These are phyloP conservation scores for Ogataea trehaloabstinens DNA, from an alignment of 805 yeast species.

Conservation along the genomic window DNA sequence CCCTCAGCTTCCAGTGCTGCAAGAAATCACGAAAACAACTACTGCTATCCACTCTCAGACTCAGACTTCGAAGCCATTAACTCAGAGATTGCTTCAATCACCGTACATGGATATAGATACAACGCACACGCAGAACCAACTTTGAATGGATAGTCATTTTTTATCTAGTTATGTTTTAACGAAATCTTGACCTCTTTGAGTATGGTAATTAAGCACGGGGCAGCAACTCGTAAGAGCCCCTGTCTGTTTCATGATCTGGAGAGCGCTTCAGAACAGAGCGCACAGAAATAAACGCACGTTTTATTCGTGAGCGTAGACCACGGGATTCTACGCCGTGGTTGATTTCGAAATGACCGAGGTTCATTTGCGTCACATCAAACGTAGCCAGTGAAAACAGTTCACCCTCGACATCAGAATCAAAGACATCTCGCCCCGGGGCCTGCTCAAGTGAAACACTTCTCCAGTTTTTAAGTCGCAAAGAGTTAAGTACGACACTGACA, in stretches of 20 bases:
- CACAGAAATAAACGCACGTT: not conserved
- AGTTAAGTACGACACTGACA: conserved; percentile 80
- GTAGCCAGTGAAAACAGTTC: conserved; percentile 1
- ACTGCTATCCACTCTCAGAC: conserved; percentile 47
- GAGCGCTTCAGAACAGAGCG: not conserved
- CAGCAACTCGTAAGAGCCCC: conserved; percentile 1
- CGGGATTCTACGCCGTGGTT: not conserved
- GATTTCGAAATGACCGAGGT: not conserved
- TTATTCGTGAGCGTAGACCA: not conserved
- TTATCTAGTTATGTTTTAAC: no score
- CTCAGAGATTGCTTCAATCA: conserved; percentile 39
- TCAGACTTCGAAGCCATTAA: conserved; percentile 56
- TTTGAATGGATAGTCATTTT: conserved; percentile 1
- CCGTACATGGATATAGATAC: conserved; percentile 47
- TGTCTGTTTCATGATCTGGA: not conserved
- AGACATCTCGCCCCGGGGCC: conserved; percentile 1
- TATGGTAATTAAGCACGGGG: conserved; percentile 1
- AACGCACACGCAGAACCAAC: conserved; percentile 8
- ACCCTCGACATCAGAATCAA: conserved; percentile 14
- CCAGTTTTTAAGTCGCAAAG: conserved; percentile 72
- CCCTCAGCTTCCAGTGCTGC: conserved; percentile 68
- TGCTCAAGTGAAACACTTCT: conserved; percentile 17
- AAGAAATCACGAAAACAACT: conserved; percentile 62
- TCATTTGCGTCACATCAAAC: not conserved
- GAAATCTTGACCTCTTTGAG: no score